Conservation (phyloP, 768 basidiomycete genomes). For the Amanita subjunquillea region DNA sequence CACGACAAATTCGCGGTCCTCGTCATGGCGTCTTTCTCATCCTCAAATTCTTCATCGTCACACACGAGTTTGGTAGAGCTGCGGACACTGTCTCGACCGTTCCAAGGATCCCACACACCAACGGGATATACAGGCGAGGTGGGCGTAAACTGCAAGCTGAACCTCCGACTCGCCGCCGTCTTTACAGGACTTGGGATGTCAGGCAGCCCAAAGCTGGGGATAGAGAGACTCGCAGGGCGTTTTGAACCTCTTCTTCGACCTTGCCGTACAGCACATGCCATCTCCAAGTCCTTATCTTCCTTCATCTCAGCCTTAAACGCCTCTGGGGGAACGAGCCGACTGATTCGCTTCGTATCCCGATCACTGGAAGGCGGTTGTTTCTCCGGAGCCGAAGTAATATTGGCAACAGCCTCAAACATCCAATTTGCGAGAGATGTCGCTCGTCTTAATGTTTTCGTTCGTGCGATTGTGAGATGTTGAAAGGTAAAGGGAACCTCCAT, state of each 20-base stretch:
- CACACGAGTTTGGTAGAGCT: slow-evolving; percentile 10
- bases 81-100: not conserved
- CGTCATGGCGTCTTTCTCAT: slow-evolving; percentile 33
- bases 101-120: slow-evolving; percentile 2
- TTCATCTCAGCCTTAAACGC: slow-evolving; percentile 13
- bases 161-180: slow-evolving; percentile 24
- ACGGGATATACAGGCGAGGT: slow-evolving; percentile 31
- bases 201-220: slow-evolving; percentile 19
- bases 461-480: slow-evolving; percentile 31
- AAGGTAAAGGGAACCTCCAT: slow-evolving; percentile 19
- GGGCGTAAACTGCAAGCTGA: slow-evolving; percentile 63
- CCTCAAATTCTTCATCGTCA: slow-evolving; percentile 23
- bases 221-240: slow-evolving; percentile 30
- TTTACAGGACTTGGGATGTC: slow-evolving; percentile 16
- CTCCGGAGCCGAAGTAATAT: slow-evolving; percentile 34
- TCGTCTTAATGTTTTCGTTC: slow-evolving; percentile 30
- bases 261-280: slow-evolving; percentile 11
- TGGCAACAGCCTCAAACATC: slow-evolving; percentile 77
- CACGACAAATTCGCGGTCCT: slow-evolving; percentile 27
- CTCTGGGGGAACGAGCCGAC: slow-evolving; percentile 26
- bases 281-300: slow-evolving; percentile 12
- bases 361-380: not conserved
- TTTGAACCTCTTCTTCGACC: slow-evolving; percentile 12
- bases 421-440: slow-evolving; percentile 56
- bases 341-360: slow-evolving; percentile 7